These are phyloP conservation scores for Penicillium sp. DNA, from an alignment of 2,329 filamentous ascomycete species.

Conservation along the genomic window DNA sequence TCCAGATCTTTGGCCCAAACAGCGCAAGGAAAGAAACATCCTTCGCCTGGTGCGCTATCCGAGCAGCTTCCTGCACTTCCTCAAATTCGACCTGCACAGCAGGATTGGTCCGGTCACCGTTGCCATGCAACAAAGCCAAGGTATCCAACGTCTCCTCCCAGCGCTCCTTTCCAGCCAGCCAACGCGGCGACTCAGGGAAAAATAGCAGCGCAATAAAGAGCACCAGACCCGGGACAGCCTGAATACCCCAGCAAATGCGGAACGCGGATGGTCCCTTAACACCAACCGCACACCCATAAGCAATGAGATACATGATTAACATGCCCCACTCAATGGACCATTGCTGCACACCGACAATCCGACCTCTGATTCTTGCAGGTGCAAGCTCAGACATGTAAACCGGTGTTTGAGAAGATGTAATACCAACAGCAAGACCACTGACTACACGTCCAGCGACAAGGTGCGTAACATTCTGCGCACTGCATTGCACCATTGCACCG, in stretches of 20 bases:
- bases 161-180: conserved; percentile 61
- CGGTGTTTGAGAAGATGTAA: conserved; percentile 46
- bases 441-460: conserved; percentile 28
- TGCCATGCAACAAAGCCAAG: conserved; percentile 59
- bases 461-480: conserved; percentile 26
- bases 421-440: conserved; percentile 37
- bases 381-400: conserved; percentile 48
- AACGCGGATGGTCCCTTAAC: conserved; percentile 48
- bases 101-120: conserved; percentile 55
- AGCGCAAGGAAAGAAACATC: conserved; percentile 41
- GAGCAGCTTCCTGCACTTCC: conserved; percentile 36
- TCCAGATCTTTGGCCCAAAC: conserved; percentile 51
- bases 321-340: conserved; percentile 48
- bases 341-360: conserved; percentile 47
- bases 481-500: conserved; percentile 30
- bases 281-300: conserved; percentile 38
- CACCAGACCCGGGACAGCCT: conserved; percentile 60
- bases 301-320: conserved; percentile 47
- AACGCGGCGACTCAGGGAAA: conserved; percentile 62
- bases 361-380: conserved; percentile 42
- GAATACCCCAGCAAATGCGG: conserved; percentile 63
- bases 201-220: conserved; percentile 57
- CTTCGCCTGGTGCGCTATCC: conserved; percentile 32
- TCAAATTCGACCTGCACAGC: conserved; percentile 56
- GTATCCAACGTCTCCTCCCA: conserved; percentile 55